Base-by-base conservation (phyloP, 768 basidiomycete genomes). In the Mycena floridula region DNA sequence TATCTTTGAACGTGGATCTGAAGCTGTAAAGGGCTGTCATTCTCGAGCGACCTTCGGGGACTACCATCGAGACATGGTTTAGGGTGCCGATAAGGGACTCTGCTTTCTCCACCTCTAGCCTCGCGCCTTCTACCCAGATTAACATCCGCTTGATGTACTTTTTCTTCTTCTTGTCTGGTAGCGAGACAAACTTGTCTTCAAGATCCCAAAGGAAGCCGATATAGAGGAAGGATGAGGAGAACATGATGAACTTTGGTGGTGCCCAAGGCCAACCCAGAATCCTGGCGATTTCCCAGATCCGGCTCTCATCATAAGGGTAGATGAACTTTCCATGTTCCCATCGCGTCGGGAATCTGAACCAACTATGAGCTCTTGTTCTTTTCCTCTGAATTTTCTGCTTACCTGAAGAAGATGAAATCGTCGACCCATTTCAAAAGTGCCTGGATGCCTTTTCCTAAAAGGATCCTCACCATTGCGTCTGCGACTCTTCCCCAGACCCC, bases 351-450 rank as follows among this genome's bases (percentile, higher is more conserved):
- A n/a, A n/a, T n/a, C n/a, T n/a, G n/a, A n/a, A n/a, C n/a, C n/a
- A n/a, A n/a, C n/a, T n/a, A n/a, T n/a, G n/a, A n/a, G n/a, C n/a
- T n/a, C n/a, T n/a, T n/a, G n/a, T n/a, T n/a, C n/a, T n/a, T n/a
- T n/a, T n/a, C n/a, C n/a, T n/a, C n/a, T n/a, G n/a, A n/a, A n/a
- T n/a, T n/a, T n/a, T n/a, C n/a, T n/a, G n/a, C n/a, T n/a, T n/a
- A n/a, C n/a, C n/a, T n/a, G n/a, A n/a, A n/a, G n/a, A n/a, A n/a
- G n/a, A n/a, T n/a, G 36, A 64, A 67, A 36, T 68, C 60, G 32
- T 68, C 62, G 0, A 64, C 64, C 67, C 67, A 70, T 22, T 65
- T 66, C 4, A 57, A 40, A 3, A 61, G 27, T 0, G 54, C 53
- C 0, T 53, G 27, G 7, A 66, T 44, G 2, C 48, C 48, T 5